Conservation (phyloP, 2,329 filamentous ascomycete species). For the Trichoderma sp. region DNA sequence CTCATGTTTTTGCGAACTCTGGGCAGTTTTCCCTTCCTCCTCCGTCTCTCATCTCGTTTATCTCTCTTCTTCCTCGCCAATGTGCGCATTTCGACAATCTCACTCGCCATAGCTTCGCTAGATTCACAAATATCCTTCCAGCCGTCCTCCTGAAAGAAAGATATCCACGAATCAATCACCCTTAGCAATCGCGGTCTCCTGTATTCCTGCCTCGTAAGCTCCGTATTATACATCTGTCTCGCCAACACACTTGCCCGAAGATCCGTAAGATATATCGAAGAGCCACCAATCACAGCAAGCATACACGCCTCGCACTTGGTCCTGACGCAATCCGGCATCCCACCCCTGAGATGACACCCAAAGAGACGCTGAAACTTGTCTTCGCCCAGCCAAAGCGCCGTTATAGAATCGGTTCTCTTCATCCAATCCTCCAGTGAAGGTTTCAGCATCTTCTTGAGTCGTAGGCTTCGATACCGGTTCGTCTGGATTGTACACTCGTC, state of each 20-base stretch:
- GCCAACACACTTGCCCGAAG: slow-evolving; percentile 45
- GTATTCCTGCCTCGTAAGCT: neutral
- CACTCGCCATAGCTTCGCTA: neutral
- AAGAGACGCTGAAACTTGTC: slow-evolving; percentile 38
- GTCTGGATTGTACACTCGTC: slow-evolving; percentile 41
- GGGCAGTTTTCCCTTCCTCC: neutral
- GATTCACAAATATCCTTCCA: neutral
- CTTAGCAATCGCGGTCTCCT: slow-evolving; percentile 37
- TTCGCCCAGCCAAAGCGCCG: slow-evolving; percentile 40
- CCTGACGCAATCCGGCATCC: neutral
- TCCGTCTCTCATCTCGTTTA: neutral
- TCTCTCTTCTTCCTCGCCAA: neutral
- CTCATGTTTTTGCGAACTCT: neutral
- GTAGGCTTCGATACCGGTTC: slow-evolving; percentile 30
- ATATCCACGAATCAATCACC: slow-evolving; percentile 47
- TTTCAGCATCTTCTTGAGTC: slow-evolving; percentile 14
- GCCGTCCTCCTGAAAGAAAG: slow-evolving; percentile 20
- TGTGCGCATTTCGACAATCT: neutral
- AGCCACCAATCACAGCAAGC: slow-evolving; percentile 48
- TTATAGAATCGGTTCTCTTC: slow-evolving; percentile 28
- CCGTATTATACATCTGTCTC: slow-evolving; percentile 29
- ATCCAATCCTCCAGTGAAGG: slow-evolving; percentile 27
- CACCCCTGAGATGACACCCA: slow-evolving; percentile 28
- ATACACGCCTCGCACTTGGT: slow-evolving; percentile 52
- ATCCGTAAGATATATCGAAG: slow-evolving; percentile 42